These are phyloP conservation scores for Wickerhamomyces ciferrii DNA, from an alignment of 805 yeast species.

Conservation along the genomic window DNA sequence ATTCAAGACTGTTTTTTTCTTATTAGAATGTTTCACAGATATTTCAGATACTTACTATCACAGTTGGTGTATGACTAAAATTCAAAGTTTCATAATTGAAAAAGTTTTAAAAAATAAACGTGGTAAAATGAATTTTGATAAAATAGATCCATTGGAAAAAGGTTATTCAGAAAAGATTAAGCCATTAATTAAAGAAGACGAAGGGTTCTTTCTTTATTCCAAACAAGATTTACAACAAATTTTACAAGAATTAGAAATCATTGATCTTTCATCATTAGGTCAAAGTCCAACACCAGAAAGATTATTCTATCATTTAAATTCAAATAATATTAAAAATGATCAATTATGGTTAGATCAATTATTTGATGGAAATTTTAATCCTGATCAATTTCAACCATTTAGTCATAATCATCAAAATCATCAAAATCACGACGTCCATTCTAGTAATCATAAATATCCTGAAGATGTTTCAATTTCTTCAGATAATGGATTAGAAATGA, in stretches of 20 bases:
- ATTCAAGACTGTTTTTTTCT: background rate
- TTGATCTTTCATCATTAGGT: background rate
- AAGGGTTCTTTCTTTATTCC: background rate
- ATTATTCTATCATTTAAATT: background rate
- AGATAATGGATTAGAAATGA: too few species aligned
- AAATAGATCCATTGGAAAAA: background rate
- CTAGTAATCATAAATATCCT: background rate
- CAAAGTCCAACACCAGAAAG: background rate
- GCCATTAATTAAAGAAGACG: background rate
- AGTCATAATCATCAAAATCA: background rate
- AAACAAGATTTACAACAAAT: background rate
- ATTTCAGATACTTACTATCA: constrained; percentile 1
- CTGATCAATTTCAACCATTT: background rate
- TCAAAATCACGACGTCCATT: background rate
- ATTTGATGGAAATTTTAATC: background rate
- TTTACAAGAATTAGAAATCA: background rate
- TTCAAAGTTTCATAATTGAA: background rate
- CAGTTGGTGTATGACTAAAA: background rate
- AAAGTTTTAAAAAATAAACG: background rate
- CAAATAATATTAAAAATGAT: constrained; percentile 8
- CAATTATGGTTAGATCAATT: constrained; percentile 19
- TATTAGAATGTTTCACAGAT: background rate
- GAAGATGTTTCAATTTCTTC: too few species aligned
- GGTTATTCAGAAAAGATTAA: background rate
- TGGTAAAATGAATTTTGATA: background rate